Evolutionary conservation across 768 basidiomycete species (phyloP).

Genomic region (Inosperma sp.): DNA sequence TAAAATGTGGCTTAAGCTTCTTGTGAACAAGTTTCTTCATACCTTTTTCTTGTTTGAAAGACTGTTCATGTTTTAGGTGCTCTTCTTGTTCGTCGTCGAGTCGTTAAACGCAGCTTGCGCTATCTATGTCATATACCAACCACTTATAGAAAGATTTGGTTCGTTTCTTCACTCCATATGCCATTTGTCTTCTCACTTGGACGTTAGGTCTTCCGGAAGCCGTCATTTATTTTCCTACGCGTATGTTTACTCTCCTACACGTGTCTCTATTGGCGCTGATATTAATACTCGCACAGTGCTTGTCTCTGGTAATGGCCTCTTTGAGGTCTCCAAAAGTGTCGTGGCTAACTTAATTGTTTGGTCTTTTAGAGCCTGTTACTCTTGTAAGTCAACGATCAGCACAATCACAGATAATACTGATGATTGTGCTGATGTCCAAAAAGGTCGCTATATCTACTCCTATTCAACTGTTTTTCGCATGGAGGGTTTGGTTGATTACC

Average conservation of each 20-base stretch:
- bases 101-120: constrained; percentile 41
- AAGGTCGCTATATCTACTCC: constrained; percentile 43
- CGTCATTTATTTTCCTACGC: constrained; percentile 31
- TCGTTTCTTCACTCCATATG: background rate
- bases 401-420: background rate
- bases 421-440: background rate
- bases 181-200: background rate
- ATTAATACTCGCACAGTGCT: constrained; percentile 22
- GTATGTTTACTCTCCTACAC: constrained; percentile 18
- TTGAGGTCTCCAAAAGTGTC: background rate
- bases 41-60: no score
- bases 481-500: constrained; percentile 39
- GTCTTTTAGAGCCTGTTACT: constrained; percentile 28
- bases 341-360: background rate
- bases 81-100: constrained; percentile 41
- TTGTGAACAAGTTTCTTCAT: no score
- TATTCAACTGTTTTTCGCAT: constrained; percentile 45
- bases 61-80: constrained; percentile 35
- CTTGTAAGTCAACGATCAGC: constrained; percentile 23
- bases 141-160: constrained; percentile 41
- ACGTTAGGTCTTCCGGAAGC: constrained; percentile 32
- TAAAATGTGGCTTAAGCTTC: constrained; percentile 36
- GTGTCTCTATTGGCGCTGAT: background rate
- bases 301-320: constrained; percentile 16
- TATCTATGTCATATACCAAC: constrained; percentile 45